A percentile compares a stretch with the other conserved stretches of the same genome.
Conservation (phyloP, 495 filamentous ascomycete genomes). For the Talaromyces trachyspermus region DNA sequence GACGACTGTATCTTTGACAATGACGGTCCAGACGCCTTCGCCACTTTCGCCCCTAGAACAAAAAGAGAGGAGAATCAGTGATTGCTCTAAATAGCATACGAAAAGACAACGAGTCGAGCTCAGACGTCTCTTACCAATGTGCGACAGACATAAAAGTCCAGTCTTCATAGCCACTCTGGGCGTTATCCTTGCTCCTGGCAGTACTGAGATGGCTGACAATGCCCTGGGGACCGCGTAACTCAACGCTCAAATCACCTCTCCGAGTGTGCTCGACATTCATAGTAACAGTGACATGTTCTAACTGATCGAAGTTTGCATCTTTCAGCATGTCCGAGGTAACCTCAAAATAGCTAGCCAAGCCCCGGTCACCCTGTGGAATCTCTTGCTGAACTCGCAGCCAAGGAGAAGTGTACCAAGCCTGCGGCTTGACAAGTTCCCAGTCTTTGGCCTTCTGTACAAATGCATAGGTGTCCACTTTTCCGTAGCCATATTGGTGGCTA, state of each 20-base stretch:
- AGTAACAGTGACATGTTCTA: constrained; percentile 94
- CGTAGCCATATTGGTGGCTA: constrained; percentile 92
- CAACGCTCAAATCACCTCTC: constrained; percentile 88
- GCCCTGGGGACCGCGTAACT: constrained; percentile 77
- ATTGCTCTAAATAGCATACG: background rate
- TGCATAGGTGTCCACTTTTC: constrained; percentile 82
- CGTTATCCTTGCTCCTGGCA: constrained; percentile 56
- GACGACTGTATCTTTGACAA: constrained; percentile 77
- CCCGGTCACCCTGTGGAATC: constrained; percentile 81
- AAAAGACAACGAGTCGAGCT: background rate
- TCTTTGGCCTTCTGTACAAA: constrained; percentile 80
- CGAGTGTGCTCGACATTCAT: constrained; percentile 89
- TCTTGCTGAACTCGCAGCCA: constrained; percentile 82
- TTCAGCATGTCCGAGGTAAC: constrained; percentile 70
- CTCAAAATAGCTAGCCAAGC: constrained; percentile 67
- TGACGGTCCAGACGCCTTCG: constrained; percentile 79
- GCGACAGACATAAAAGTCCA: constrained; percentile 99
- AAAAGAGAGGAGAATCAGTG: too few species aligned
- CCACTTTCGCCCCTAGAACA: constrained; percentile 77
- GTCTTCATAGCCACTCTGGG: constrained; percentile 69
- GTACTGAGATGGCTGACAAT: constrained; percentile 79
- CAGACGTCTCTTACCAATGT: constrained; percentile 74
- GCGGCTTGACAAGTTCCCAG: constrained; percentile 89
- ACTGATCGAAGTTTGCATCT: constrained; percentile 70
- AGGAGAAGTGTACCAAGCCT: constrained; percentile 88